Evolutionary conservation across 2,329 filamentous ascomycete species (phyloP).

Genomic region (Westerdykella aurantiaca): DNA sequence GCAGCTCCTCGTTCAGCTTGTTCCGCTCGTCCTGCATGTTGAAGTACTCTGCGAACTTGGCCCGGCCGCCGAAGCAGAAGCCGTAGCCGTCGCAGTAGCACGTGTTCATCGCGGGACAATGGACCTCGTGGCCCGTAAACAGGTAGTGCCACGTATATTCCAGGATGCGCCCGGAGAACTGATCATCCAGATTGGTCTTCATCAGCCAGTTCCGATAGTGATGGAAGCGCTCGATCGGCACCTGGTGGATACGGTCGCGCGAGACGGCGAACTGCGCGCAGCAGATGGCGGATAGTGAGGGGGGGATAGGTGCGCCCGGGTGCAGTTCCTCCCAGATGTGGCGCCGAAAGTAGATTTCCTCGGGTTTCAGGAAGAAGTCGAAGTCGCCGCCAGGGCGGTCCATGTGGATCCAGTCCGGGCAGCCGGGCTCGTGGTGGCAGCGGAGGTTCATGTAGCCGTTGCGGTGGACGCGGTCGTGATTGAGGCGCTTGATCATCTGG

Average conservation of each 20-base stretch:
- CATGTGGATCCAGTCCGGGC: conserved; percentile 53
- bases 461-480: conserved; percentile 46
- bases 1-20: conserved; percentile 38
- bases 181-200: conserved; percentile 33
- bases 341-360: conserved; percentile 33
- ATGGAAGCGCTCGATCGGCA: conserved; percentile 47
- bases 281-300: conserved; percentile 43
- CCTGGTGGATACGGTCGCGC: conserved; percentile 44
- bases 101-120: conserved; percentile 35
- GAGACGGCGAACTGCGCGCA: conserved; percentile 54
- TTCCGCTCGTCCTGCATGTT: conserved; percentile 41
- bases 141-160: conserved; percentile 41
- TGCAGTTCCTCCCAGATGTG: conserved; percentile 39
- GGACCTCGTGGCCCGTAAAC: conserved; percentile 36
- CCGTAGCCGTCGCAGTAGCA: conserved; percentile 62
- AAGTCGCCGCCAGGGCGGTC: conserved; percentile 37
- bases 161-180: conserved; percentile 36
- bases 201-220: conserved; percentile 51
- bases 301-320: conserved; percentile 35
- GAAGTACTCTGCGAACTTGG: conserved; percentile 47
- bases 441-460: conserved; percentile 57
- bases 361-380: conserved; percentile 36
- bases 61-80: conserved; percentile 52
- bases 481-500: conserved; percentile 48
- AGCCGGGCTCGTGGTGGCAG: conserved; percentile 54